Base-by-base conservation (phyloP, 768 basidiomycete species). In the Tephrocybe rancida region DNA sequence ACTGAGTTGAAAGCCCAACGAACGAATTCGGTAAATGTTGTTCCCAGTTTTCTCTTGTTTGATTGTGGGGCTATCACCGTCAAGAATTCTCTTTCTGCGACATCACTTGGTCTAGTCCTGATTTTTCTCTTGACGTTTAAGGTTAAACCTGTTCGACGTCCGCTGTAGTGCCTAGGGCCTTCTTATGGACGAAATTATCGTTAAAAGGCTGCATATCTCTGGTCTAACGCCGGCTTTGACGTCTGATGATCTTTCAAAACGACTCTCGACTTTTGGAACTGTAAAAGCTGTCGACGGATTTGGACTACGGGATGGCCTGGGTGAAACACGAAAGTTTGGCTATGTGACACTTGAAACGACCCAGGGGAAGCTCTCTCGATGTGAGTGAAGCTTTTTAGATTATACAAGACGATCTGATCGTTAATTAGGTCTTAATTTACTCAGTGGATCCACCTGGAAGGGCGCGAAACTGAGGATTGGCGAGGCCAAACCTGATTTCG, bases 361-460 rank as follows among this genome's bases (percentile, higher is more conserved):
- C 1, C 68, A 77, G 38, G 71, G 72, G 22, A 79, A 86, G 51
- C 65, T 93, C 4, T 71, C 83, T 8, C 82, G 77, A 75, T 93
- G 91, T 91, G 60, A 53, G 83, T 69, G 39, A 10, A 24, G 18
- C 16, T 46, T 41, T 38, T 9, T 52, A 9, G 29, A 13, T 22
- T 9, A 38, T 42, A 13, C 34, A 16, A 54, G 42, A 44, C 45
- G 22, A 48, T 48, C 47, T 18, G 14, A 27, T 25, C 30, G 32
- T 18, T 25, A 44, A 26, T 5, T 39, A 92, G 90, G 90, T 67
- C 74, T 90, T 67, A 92, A 84, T 64, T 67, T 83, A 2, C 77
- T 94, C 24, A 92, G 87, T 55, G 92, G 92, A 29, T 83, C 88
- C 5, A 89, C 83, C 0, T 95, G 90, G 89, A 93, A 92, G 71